A percentile compares a stretch with the other conserved stretches of the same genome.
phyloP scores from a whole-genome alignment of 176 grass and related monocot species.

The Poa annua region DNA sequence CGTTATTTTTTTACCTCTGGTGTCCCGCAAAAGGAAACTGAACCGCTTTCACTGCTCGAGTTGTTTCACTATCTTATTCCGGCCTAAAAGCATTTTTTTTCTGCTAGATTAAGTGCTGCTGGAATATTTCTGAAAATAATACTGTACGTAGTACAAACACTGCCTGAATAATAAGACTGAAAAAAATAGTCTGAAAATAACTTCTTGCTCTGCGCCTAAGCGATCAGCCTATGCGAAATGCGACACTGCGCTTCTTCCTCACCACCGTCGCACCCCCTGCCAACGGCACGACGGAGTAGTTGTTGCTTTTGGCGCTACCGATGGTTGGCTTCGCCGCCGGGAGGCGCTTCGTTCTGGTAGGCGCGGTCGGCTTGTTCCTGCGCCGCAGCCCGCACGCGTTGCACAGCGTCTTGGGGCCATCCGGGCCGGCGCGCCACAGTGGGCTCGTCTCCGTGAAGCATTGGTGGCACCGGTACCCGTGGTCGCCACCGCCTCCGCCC shows the following conservation, averaged over 20 bases:
- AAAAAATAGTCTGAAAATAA: not conserved
- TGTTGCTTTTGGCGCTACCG: not conserved
- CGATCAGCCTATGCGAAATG: not conserved
- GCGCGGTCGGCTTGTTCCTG: constrained; percentile 34
- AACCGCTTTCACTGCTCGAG: too few species aligned
- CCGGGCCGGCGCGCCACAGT: constrained; percentile 37
- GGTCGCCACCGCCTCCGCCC: not conserved
- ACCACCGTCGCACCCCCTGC: not conserved
- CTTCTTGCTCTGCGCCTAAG: not conserved
- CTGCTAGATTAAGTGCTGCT: too few species aligned
- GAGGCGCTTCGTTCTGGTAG: not conserved
- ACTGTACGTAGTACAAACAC: not conserved
- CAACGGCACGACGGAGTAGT: not conserved
- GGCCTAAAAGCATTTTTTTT: too few species aligned
- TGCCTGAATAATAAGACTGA: not conserved
- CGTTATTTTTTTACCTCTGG: too few species aligned
- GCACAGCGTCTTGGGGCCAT: constrained; percentile 86
- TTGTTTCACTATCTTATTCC: too few species aligned
- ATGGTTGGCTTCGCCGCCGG: not conserved
- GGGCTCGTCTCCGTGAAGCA: not conserved
- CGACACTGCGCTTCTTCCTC: constrained; percentile 12
- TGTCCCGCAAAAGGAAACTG: too few species aligned
- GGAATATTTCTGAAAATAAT: too few species aligned
- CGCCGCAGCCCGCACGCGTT: constrained; percentile 91
- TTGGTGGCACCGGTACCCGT: not conserved